Conservation (phyloP, 768 basidiomycete genomes). For the Exidia glandulosa region DNA sequence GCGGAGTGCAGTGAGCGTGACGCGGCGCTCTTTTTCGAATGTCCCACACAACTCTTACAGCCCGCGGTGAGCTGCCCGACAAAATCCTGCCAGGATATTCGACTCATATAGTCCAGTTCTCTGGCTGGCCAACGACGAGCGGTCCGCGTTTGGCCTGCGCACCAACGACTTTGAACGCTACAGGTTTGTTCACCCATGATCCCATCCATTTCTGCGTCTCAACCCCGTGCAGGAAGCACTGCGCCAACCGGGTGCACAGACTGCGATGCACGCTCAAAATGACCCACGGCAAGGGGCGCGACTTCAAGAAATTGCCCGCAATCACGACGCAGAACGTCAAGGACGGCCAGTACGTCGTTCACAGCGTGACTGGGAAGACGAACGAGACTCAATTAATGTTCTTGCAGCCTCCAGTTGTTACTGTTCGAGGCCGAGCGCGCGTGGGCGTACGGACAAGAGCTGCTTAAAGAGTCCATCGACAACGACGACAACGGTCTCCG, state of each 20-base stretch:
- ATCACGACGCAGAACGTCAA: constrained; percentile 59
- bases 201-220: not conserved
- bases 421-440: constrained; percentile 88
- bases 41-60: not conserved
- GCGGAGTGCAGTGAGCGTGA: not conserved
- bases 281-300: constrained; percentile 81
- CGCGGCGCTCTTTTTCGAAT: too few relatives aligned
- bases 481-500: constrained; percentile 47
- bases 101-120: constrained; percentile 45
- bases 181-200: constrained; percentile 34
- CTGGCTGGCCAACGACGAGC: constrained; percentile 76
- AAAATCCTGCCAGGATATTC: not conserved
- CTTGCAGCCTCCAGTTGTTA: constrained; percentile 61
- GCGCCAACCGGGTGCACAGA: constrained; percentile 81
- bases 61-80: not conserved
- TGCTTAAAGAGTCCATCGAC: constrained; percentile 39
- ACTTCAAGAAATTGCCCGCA: constrained; percentile 75
- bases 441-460: constrained; percentile 82
- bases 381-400: constrained; percentile 5
- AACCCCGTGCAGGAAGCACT: constrained; percentile 64
- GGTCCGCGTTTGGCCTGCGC: constrained; percentile 81
- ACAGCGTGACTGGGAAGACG: too few relatives aligned
- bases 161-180: constrained; percentile 85
- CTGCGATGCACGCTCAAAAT: constrained; percentile 73
- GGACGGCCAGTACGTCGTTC: constrained; percentile 69